These are phyloP conservation scores for Carex pumila DNA, from an alignment of 176 grass and related monocot genomes.

Conservation along the genomic window DNA sequence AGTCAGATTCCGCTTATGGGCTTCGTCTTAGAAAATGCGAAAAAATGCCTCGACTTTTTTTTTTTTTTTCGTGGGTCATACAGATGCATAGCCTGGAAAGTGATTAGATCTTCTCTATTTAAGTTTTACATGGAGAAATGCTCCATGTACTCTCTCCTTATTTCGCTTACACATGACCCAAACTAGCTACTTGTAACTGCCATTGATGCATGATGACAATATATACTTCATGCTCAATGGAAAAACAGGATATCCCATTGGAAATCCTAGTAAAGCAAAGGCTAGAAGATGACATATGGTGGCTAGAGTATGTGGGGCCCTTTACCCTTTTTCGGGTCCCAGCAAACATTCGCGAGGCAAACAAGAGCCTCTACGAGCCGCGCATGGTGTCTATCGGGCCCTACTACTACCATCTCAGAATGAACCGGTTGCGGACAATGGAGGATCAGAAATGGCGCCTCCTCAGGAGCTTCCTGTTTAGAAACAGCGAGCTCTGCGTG, in stretches of 20 bases:
- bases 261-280: conserved; percentile 4
- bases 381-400: conserved; percentile 21
- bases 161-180: background rate
- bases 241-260: background rate
- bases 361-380: conserved; percentile 7
- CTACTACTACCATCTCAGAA: conserved; percentile 13
- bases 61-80: no score
- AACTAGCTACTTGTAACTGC: background rate
- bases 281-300: conserved; percentile 20
- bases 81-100: no score
- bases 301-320: conserved; percentile 17
- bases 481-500: background rate
- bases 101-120: no score
- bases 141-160: no score
- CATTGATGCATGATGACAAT: background rate
- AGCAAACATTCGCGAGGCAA: background rate
- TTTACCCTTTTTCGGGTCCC: conserved; percentile 18
- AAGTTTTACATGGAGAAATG: no score
- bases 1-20: background rate
- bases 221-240: background rate
- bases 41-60: background rate
- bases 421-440: background rate
- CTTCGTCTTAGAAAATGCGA: background rate
- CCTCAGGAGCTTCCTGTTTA: conserved; percentile 15
- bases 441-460: conserved; percentile 32